Base-by-base conservation (phyloP, 2,329 filamentous ascomycete species). In the Thermothelomyces thermophilus region DNA sequence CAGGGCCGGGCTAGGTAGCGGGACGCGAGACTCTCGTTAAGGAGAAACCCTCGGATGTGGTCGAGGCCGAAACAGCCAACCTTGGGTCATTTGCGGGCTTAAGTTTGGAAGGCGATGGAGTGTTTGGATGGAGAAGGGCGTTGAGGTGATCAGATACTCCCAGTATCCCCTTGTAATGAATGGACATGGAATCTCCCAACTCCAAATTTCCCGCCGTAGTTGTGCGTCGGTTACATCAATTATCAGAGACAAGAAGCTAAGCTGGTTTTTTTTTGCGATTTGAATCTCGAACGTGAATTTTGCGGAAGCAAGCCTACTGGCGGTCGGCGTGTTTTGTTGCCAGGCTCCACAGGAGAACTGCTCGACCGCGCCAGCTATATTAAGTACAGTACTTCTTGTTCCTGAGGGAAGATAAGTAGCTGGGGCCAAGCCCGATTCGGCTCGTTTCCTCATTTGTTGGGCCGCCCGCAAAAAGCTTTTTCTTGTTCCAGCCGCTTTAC, bases 101-200 rank as follows among this genome's bases (percentile, higher is more conserved):
- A 20, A 39, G 20, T 7, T 11, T 14, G 11, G 30, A 34, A 16
- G 31, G 19, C 7, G 39, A 33, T 28, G 40, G 26, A 5, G 34
- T 16, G 33, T 42, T 47, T 16, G 30, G 46, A 26, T 11, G 39
- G 39, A 14, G 19, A 13, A 34, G 42, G 47, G 42, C 39, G 42
- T 46, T 49, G 43, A 3, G 16, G 46, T 44, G 37, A 13, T 28
- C 19, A 43, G 17, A 44, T 30, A 47, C 46, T 35, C 42, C 42
- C 46, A 30, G 17, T 47, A 43, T 50, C 47, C 51, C 43, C 46
- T 50, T 53, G 43, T 53, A 53, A 53, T 53, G 39, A 39, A 39
- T 20, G 33, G 41, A 22, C 17, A 41, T 41, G 41, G 43, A 30
- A 40, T 10, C 6, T 34, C 13, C 39, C 44, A 20, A 16, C 26